A percentile compares a stretch with the other conserved stretches of the same genome.
phyloP scores from a whole-genome alignment of 202 grass and related monocot species.

The Zoysia matrella region DNA sequence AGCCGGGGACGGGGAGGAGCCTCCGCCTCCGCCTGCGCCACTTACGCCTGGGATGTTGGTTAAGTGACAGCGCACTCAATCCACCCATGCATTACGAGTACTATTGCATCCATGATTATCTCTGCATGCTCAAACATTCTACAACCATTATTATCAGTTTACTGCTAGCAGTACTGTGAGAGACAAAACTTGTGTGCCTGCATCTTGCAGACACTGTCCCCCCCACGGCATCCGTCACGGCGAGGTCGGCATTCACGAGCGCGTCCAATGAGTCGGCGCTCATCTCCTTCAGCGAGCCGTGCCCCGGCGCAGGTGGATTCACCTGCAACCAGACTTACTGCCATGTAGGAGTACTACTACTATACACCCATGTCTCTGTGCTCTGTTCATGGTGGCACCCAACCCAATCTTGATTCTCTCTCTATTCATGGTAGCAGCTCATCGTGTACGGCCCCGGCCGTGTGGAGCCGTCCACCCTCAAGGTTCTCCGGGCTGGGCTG shows the following conservation, averaged over 20 bases:
- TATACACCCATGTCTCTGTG: not conserved
- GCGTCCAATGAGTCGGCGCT: slow-evolving; percentile 54
- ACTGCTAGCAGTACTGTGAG: not conserved
- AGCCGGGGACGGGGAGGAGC: not conserved
- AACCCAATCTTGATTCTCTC: not conserved
- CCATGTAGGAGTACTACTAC: slow-evolving; percentile 41
- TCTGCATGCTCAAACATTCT: not conserved
- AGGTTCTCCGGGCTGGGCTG: slow-evolving; percentile 56
- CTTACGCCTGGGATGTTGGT: slow-evolving; percentile 87
- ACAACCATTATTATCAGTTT: not conserved
- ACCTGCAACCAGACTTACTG: slow-evolving; percentile 65
- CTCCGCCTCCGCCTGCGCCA: slow-evolving; percentile 45
- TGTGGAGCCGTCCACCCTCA: slow-evolving; percentile 72
- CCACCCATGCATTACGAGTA: too few species aligned
- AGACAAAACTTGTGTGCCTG: not conserved
- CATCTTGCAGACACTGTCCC: slow-evolving; percentile 74
- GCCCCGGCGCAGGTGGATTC: slow-evolving; percentile 60
- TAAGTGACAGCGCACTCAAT: slow-evolving; percentile 42
- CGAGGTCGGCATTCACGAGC: slow-evolving; percentile 66
- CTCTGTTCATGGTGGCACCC: too few species aligned
- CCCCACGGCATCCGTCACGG: slow-evolving; percentile 75
- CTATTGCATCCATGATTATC: too few species aligned
- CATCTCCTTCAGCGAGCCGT: slow-evolving; percentile 82
- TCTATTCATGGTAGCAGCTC: slow-evolving; percentile 49
- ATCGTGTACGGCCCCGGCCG: slow-evolving; percentile 73